Base-by-base conservation (phyloP, 768 basidiomycete genomes). In the Hypholoma fasciculare region DNA sequence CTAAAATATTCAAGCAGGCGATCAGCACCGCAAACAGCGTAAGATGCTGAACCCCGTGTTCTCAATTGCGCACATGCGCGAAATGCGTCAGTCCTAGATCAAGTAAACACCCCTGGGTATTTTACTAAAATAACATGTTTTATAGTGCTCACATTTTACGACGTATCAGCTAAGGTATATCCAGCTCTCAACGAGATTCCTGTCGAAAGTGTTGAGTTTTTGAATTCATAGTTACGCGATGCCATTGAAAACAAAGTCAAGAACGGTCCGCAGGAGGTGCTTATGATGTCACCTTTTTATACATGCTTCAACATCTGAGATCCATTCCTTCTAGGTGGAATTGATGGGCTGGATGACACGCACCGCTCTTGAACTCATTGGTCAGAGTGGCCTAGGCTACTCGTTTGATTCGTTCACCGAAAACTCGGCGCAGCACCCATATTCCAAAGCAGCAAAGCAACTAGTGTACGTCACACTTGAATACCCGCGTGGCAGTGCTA, bases 11-110 rank as follows among this genome's bases (percentile, higher is more conserved):
- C 12, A 30, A n/a, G 7, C 30, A 78, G 78, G 78, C 14, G 75
- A 77, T 27, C 71, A 74, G 13, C 79, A 80, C 58, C 67, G 72
- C 16, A 74, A 69, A 46, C 78, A 78, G 58, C 66, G 78, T 27
- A 79, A 77, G 57, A 72, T 79, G 64, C 64, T 81, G 17, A 78
- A 75, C 53, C 79, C 79, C 0, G 74, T 79, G 0, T 81, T 81
- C 60, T 76, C 77, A 0, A 67, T 67, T 9, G 61, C 64, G 0
- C 75, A 79, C 56, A 70, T 80, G 71, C 74, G 78, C 13, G 60
- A 74, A 44, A 72, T 76, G 72, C 63, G 76, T 74, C 54, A 37
- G 68, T 57, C 0, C 27, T 8, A 46, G 17, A 12, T 30, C 20
- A 17, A 34, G 9, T 14, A 44, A 47, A 27, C 40, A 3, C 48